Base-by-base conservation (phyloP, 2,329 filamentous ascomycete genomes). In the Sclerotinia glacialis region DNA sequence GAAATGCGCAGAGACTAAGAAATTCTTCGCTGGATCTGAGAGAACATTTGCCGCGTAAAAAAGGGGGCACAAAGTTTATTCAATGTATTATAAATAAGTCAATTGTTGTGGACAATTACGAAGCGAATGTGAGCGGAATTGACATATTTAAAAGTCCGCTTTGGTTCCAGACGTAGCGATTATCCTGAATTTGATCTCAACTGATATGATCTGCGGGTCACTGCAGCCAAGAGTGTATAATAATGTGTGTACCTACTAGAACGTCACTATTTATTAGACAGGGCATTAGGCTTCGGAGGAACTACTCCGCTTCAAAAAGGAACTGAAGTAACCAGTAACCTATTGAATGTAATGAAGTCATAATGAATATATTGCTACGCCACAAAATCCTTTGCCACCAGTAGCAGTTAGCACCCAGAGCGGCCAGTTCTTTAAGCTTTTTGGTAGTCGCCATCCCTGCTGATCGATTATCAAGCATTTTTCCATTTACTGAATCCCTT, bases 1-100 rank as follows among this genome's bases (percentile, higher is more conserved):
- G 74, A 86, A 89, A 73, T 99, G 95, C 78, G 78, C 89, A 65
- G 92, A 93, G 78, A 89, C 88, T 63, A 90, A 90, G 78, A 85
- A 84, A 73, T 89, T 89, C 77, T 89, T 89, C 67, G 72, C 74
- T 37, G 72, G 69, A 2, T n/a, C 46, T 53, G 67, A 69, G 58
- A 66, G 64, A 49, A 63, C 68, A 31, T 66, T 69, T 49, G 69
- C 69, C 31, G 69, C 69, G 40, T 72, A 47, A 50, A 21, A 49
- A 18, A 47, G 55, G 42, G 49, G 54, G 42, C 26, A 21, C 31
- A 5, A 14, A 34, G 8, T 18, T 44, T 26, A 44, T 37, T 5
- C 53, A 21, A 23, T 52, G 44, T 52, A 40, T 58, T 50, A 65
- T 40, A 42, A 42, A 59, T 37, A 7, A 49, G 8, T 16, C 26